phyloP scores from a whole-genome alignment of 2,329 filamentous ascomycete genomes.

The Claviceps humidiphila region DNA sequence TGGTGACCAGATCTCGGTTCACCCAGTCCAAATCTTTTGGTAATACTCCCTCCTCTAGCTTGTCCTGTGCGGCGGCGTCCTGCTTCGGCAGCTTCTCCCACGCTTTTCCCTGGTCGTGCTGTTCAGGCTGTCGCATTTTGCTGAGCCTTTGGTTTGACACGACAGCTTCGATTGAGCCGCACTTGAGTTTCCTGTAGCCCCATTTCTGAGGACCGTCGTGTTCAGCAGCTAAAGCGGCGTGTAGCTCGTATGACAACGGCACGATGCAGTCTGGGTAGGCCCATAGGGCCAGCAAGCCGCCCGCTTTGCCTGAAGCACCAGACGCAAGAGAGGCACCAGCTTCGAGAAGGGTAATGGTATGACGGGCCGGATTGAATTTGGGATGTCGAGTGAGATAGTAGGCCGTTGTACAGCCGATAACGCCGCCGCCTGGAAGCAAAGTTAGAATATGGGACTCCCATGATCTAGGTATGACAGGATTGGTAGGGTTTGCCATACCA shows the following conservation, averaged over 20 bases:
- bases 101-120: constrained; percentile 23
- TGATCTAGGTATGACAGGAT: not conserved
- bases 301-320: constrained; percentile 91
- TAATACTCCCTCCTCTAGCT: constrained; percentile 45
- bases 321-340: constrained; percentile 69
- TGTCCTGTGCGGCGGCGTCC: constrained; percentile 30
- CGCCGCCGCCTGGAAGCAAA: constrained; percentile 57
- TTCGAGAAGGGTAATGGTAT: constrained; percentile 78
- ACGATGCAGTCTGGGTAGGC: constrained; percentile 79
- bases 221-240: constrained; percentile 71
- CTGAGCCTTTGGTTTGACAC: constrained; percentile 22
- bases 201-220: constrained; percentile 66
- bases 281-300: constrained; percentile 80
- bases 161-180: constrained; percentile 44
- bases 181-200: constrained; percentile 74
- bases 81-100: constrained; percentile 53
- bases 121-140: constrained; percentile 12
- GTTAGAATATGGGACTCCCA: not conserved
- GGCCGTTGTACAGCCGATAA: constrained; percentile 82
- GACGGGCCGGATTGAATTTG: constrained; percentile 58
- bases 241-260: constrained; percentile 71
- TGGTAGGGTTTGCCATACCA: constrained; percentile 20
- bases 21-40: constrained; percentile 81
- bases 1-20: constrained; percentile 47
- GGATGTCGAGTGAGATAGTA: constrained; percentile 85